These are phyloP conservation scores for Fusarium bactridioides DNA, from an alignment of 2,329 filamentous ascomycete genomes.

Conservation along the genomic window DNA sequence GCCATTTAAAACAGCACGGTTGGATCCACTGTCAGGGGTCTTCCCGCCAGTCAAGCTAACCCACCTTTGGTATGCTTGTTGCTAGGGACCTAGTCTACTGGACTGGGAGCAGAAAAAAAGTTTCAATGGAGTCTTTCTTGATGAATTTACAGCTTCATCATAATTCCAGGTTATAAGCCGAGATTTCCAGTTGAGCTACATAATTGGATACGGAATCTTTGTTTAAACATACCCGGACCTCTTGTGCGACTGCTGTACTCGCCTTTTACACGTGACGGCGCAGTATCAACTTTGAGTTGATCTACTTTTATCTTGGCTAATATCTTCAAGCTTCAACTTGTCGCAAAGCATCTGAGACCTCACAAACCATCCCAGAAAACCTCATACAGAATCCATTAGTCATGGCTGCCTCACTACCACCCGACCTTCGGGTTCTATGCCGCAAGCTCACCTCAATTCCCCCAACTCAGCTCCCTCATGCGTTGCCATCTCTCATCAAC, in stretches of 20 bases:
- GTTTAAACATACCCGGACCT: too few species aligned
- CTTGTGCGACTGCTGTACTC: neutral
- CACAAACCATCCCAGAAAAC: neutral
- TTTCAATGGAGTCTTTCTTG: conserved; percentile 16
- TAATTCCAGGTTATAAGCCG: conserved; percentile 4
- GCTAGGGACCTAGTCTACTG: conserved; percentile 14
- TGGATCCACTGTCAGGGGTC: conserved; percentile 38
- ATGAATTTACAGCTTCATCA: conserved; percentile 25
- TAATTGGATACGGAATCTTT: neutral
- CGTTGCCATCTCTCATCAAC: conserved; percentile 73
- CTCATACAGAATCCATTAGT: neutral
- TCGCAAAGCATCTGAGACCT: conserved; percentile 23
- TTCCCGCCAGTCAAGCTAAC: conserved; percentile 33
- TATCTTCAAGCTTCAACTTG: conserved; percentile 2
- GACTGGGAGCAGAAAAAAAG: conserved; percentile 39
- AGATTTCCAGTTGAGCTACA: neutral
- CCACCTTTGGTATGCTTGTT: conserved; percentile 15
- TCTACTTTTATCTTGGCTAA: conserved; percentile 1
- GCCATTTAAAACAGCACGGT: conserved; percentile 29
- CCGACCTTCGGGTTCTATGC: conserved; percentile 71
- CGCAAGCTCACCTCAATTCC: conserved; percentile 76
- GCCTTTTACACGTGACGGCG: neutral
- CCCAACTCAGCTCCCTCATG: conserved; percentile 74
- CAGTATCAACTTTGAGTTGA: conserved; percentile 8
- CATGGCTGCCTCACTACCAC: conserved; percentile 52